Evolutionary conservation across 495 filamentous ascomycete genomes (phyloP), one percentile per base, ranked within the genome.

Genomic region (Xylaria sp.): DNA sequence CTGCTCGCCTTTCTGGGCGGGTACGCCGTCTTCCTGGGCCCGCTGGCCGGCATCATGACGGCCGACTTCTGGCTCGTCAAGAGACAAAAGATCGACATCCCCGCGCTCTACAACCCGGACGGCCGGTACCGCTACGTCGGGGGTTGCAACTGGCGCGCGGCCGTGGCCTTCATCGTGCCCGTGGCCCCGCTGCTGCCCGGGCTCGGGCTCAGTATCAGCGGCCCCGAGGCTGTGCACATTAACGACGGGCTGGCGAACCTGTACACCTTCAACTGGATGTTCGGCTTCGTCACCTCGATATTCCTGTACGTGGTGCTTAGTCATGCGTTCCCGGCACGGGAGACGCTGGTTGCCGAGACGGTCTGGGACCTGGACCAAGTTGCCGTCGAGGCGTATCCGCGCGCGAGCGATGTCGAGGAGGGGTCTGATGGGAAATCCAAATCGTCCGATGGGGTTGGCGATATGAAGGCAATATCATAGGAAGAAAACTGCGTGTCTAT

Each of bases 31-130:
- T 93, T 93, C 81, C 83, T 93, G 3, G 90, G 86, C 0, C 91
- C 91, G 0, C 89, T 93, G 57, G 89, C 87, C 12, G 88, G 87
- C 15, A 90, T 93, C 69, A 88, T 93, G 80, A 80, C 87, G 0
- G 84, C 85, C 21, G 91, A 93, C 74, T 93, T 87, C 78, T 93
- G 90, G 90, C 75, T 91, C 62, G 78, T 93, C 19, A 89, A 92
- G 72, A 76, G 74, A n/a, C 76, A 83, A 41, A 83, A 86, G 53
- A 89, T 90, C 73, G 89, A 93, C 75, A 84, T 87, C 0, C 84
- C 88, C 2, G 83, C 82, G 14, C 78, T 91, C 4, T 91, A 90
- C 72, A 73, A 88, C 62, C 85, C 85, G 0, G 67, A 84, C 35
- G 85, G 86, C 1, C 82, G 87, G 15, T 93, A 92, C 79, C 76